These are phyloP conservation scores for Colletotrichum sublineola DNA, from an alignment of 2,329 filamentous ascomycete species.

Conservation along the genomic window DNA sequence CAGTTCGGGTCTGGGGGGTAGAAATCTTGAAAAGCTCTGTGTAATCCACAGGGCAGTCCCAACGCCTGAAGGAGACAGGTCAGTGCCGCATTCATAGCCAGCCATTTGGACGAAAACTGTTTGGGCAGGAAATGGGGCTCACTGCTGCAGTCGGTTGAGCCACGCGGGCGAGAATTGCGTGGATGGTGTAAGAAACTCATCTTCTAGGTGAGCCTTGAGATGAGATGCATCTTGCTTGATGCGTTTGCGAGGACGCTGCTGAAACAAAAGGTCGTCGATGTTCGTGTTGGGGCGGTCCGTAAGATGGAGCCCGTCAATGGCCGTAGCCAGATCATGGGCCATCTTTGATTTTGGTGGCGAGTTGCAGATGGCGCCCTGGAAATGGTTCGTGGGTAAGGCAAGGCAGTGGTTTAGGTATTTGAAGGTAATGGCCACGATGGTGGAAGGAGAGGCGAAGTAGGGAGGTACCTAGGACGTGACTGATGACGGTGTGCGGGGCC, in stretches of 20 bases:
- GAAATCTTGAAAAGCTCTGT: conserved; percentile 88
- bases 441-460: not conserved
- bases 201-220: conserved; percentile 79
- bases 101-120: not conserved
- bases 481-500: conserved; percentile 26
- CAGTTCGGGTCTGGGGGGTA: conserved; percentile 92
- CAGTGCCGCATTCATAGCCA: not conserved
- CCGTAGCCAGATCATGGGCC: conserved; percentile 38
- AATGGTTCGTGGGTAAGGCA: not conserved
- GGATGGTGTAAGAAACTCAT: conserved; percentile 83
- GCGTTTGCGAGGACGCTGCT: conserved; percentile 57
- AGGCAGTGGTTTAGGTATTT: not conserved
- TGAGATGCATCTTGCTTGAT: conserved; percentile 68
- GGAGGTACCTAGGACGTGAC: conserved; percentile 1
- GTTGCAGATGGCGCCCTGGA: not conserved
- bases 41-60: conserved; percentile 86
- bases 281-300: conserved; percentile 14
- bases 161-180: conserved; percentile 84
- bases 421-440: not conserved
- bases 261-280: conserved; percentile 72
- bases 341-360: conserved; percentile 17
- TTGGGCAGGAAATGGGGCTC: conserved; percentile 42
- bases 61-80: conserved; percentile 60
- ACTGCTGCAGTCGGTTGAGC: conserved; percentile 90
- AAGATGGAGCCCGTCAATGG: conserved; percentile 39